phyloP scores from a whole-genome alignment of 163 green algal genomes.

The Picocystis sp. region DNA sequence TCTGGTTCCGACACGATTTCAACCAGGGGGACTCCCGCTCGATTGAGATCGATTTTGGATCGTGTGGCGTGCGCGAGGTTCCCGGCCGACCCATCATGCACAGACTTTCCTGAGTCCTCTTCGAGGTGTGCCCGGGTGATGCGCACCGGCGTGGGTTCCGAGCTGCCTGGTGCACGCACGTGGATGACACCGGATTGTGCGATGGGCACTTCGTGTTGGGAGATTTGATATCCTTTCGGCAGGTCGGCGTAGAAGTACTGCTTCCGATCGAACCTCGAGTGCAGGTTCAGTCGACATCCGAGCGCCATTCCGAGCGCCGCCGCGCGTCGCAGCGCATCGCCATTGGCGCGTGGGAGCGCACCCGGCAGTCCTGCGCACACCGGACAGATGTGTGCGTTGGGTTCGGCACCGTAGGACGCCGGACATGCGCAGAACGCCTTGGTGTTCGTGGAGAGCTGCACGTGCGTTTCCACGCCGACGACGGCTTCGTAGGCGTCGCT shows the following conservation, averaged over 20 bases:
- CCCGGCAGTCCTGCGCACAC: slow-evolving; percentile 79
- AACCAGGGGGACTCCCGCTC: slow-evolving; percentile 78
- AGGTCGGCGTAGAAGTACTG: slow-evolving; percentile 98
- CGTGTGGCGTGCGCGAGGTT: slow-evolving; percentile 35
- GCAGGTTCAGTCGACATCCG: slow-evolving; percentile 37
- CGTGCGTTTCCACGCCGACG: slow-evolving; percentile 94
- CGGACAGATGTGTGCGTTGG: slow-evolving; percentile 83
- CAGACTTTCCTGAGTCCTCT: slow-evolving; percentile 79
- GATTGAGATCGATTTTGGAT: slow-evolving; percentile 73
- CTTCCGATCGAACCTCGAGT: slow-evolving; percentile 91
- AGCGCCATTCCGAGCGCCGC: slow-evolving; percentile 68
- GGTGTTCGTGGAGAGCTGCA: slow-evolving; percentile 81
- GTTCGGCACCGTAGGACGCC: slow-evolving; percentile 33
- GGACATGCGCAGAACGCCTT: slow-evolving; percentile 88
- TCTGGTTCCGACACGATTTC: slow-evolving; percentile 90
- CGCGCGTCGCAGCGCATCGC: slow-evolving; percentile 47
- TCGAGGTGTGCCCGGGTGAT: slow-evolving; percentile 73
- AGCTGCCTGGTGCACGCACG: slow-evolving; percentile 9
- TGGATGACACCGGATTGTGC: slow-evolving; percentile 35
- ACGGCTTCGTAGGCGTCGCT: slow-evolving; percentile 63
- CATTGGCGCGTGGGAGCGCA: slow-evolving; percentile 68
- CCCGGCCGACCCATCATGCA: slow-evolving; percentile 25
- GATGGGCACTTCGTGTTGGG: slow-evolving; percentile 79
- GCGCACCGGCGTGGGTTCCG: slow-evolving; percentile 10
- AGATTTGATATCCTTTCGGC: slow-evolving; percentile 96